Evolutionary conservation across 352 stramenopile species (phyloP).

Genomic region (Plasmopara viticola): DNA sequence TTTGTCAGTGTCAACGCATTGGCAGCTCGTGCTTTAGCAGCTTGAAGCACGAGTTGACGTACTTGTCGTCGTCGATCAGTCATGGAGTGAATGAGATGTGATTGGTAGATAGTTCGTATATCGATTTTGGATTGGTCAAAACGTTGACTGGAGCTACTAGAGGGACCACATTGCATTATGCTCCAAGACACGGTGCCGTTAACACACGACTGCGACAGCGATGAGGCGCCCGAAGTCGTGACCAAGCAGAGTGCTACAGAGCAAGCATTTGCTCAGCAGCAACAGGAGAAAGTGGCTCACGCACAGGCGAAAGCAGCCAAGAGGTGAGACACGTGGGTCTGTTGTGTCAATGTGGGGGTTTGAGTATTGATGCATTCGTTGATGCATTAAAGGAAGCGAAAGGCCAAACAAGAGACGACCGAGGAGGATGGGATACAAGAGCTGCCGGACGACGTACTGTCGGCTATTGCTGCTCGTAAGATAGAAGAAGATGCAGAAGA

Average conservation of each 20-base stretch:
- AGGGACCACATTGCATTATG: slow-evolving; percentile 14
- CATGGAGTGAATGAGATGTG: slow-evolving; percentile 5
- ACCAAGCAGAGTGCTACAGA: slow-evolving; percentile 63
- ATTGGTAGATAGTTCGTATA: slow-evolving; percentile 22
- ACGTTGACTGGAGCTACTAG: slow-evolving; percentile 18
- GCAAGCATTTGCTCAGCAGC: slow-evolving; percentile 41
- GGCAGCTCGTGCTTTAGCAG: slow-evolving; percentile 41
- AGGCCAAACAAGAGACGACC: slow-evolving; percentile 24
- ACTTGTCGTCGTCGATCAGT: slow-evolving; percentile 26
- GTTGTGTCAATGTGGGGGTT: too few species aligned
- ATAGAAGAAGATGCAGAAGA: slow-evolving; percentile 54
- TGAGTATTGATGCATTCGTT: too few species aligned
- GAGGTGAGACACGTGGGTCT: slow-evolving; percentile 23
- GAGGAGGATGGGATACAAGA: slow-evolving; percentile 26
- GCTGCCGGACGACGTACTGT: slow-evolving; percentile 58
- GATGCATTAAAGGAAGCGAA: slow-evolving; percentile 44
- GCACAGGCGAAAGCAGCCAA: slow-evolving; percentile 38
- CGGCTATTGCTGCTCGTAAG: slow-evolving; percentile 54
- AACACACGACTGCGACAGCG: slow-evolving; percentile 44
- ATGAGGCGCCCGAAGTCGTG: slow-evolving; percentile 73
- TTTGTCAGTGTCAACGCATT: slow-evolving; percentile 38
- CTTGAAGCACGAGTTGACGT: slow-evolving; percentile 57
- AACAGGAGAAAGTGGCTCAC: slow-evolving; percentile 44
- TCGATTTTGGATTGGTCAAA: slow-evolving; percentile 23
- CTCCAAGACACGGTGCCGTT: slow-evolving; percentile 14